Percentiles rank a stretch among this genome's conserved stretches.
Conservation (phyloP, 345 rosid species). For the Nephelium lappaceum region DNA sequence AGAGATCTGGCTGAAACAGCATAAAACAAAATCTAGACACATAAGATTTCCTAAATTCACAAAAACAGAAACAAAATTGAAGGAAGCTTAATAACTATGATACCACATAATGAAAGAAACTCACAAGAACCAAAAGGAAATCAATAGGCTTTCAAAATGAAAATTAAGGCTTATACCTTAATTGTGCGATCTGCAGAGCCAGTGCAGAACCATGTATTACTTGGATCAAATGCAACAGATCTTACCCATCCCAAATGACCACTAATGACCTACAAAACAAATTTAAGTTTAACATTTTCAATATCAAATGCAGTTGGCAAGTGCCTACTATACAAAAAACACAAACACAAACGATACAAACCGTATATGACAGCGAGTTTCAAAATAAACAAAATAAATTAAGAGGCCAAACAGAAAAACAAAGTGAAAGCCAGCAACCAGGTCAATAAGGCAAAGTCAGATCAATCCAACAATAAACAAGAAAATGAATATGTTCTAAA, state of each 20-base stretch:
- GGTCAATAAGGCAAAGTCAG: background rate
- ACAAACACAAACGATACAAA: background rate
- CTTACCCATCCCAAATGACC: constrained; percentile 99
- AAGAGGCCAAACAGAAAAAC: background rate
- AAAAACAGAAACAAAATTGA: background rate
- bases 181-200: constrained; percentile 99
- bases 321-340: background rate
- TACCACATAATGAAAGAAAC: background rate
- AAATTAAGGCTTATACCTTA: constrained; percentile 54
- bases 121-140: background rate
- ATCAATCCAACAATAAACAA: background rate
- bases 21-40: background rate
- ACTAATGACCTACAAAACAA: constrained; percentile 64
- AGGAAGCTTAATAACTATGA: constrained; percentile 2
- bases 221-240: constrained; percentile 94
- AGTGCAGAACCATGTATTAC: constrained; percentile 97
- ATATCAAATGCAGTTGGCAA: constrained; percentile 8
- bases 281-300: constrained; percentile 26
- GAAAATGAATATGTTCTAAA: constrained; percentile 2
- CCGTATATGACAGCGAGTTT: background rate
- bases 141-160: background rate
- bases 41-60: background rate
- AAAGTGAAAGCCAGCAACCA: background rate
- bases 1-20: background rate
- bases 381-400: background rate